phyloP scores from a whole-genome alignment of 1,284 basidiomycete genomes.

The Chalciporus sp. region DNA sequence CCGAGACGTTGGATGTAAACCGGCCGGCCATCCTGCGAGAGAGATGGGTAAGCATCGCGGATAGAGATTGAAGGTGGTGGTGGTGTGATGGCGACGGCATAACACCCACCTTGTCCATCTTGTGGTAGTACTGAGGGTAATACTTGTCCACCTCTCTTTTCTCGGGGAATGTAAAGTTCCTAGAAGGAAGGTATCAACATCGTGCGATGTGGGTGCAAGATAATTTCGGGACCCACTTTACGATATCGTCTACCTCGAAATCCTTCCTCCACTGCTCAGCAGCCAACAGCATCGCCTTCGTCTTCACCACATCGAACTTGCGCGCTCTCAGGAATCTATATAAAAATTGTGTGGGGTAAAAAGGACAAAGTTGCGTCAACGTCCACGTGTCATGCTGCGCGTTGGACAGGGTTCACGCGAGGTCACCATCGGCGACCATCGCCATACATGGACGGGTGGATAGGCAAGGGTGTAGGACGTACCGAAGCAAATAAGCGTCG shows the following conservation, averaged over 20 bases:
- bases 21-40: constrained; percentile 86
- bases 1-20: constrained; percentile 95
- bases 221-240: constrained; percentile 57
- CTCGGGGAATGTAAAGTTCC: constrained; percentile 90
- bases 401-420: no score
- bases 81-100: background rate
- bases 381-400: constrained; percentile 2
- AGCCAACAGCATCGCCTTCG: constrained; percentile 84
- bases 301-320: constrained; percentile 84
- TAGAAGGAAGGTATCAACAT: constrained; percentile 31
- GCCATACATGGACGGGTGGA: background rate
- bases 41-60: constrained; percentile 3
- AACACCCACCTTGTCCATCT: constrained; percentile 80
- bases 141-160: constrained; percentile 85
- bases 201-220: background rate
- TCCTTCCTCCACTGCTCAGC: constrained; percentile 93
- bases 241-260: constrained; percentile 86
- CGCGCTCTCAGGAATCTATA: constrained; percentile 87
- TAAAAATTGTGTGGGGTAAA: no score
- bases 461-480: constrained; percentile 17
- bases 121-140: constrained; percentile 97
- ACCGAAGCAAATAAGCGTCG: constrained; percentile 80
- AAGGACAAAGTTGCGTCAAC: no score
- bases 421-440: constrained; percentile 6
- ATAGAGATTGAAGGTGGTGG: no score